Conservation (phyloP, 345 rosid genomes). For the Psidium friedrichsthalianum region DNA sequence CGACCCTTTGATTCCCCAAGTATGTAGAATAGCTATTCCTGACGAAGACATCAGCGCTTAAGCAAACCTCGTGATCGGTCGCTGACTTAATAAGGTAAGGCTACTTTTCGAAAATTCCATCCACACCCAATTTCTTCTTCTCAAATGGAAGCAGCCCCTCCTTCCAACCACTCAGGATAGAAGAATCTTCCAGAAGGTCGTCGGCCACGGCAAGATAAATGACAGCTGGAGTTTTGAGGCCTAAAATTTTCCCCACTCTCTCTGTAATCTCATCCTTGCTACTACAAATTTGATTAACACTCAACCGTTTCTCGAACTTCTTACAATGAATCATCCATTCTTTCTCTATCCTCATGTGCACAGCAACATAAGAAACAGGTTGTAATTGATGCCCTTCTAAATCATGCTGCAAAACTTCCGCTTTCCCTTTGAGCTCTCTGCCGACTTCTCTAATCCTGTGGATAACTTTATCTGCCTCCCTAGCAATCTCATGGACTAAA, state of each 20-base stretch:
- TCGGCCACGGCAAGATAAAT: slow-evolving; percentile 88
- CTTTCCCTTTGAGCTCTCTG: slow-evolving; percentile 14
- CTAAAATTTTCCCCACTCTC: slow-evolving; percentile 57
- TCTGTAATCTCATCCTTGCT: slow-evolving; percentile 71
- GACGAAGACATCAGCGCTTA: too few relatives aligned
- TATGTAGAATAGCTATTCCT: background rate
- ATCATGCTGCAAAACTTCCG: background rate
- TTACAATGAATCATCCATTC: slow-evolving; percentile 99
- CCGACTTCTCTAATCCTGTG: slow-evolving; percentile 58
- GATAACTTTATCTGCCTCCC: slow-evolving; percentile 74
- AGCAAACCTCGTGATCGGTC: too few relatives aligned
- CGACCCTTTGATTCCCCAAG: slow-evolving; percentile 54
- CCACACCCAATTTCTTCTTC: slow-evolving; percentile 80
- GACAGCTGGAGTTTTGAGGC: slow-evolving; percentile 36
- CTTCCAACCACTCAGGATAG: slow-evolving; percentile 68
- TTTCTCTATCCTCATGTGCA: slow-evolving; percentile 94
- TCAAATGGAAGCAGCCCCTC: slow-evolving; percentile 61
- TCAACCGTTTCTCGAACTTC: slow-evolving; percentile 61
- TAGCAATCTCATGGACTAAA: slow-evolving; percentile 57
- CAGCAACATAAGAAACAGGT: slow-evolving; percentile 50
- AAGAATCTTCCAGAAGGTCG: slow-evolving; percentile 64
- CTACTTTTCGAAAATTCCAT: slow-evolving; percentile 50
- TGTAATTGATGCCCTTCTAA: background rate
- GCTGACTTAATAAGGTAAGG: slow-evolving; percentile 60
- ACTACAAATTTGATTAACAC: slow-evolving; percentile 72